These are phyloP conservation scores for Russula abietina DNA, from an alignment of 768 basidiomycete genomes.

Conservation along the genomic window DNA sequence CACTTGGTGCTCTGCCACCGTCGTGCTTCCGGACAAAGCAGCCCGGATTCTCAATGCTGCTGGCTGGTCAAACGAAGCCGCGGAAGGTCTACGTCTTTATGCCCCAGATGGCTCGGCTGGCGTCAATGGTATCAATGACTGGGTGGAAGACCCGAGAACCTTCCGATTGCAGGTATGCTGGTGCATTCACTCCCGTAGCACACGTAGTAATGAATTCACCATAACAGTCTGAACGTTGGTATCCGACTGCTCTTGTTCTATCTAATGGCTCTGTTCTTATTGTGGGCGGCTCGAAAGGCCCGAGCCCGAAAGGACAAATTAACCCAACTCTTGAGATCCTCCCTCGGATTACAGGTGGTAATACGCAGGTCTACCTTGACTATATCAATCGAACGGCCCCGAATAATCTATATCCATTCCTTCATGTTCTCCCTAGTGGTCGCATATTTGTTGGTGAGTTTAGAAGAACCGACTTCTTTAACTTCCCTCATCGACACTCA, in stretches of 20 bases:
- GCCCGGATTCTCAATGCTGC: slow-evolving; percentile 62
- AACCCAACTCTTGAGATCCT: slow-evolving; percentile 68
- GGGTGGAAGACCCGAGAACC: slow-evolving; percentile 59
- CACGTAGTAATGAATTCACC: background rate
- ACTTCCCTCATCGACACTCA: background rate
- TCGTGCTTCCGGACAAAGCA: slow-evolving; percentile 69
- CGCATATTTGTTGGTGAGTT: slow-evolving; percentile 62
- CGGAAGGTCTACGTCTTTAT: slow-evolving; percentile 67
- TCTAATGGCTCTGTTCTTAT: slow-evolving; percentile 70
- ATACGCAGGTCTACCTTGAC: slow-evolving; percentile 54
- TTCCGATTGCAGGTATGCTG: slow-evolving; percentile 53
- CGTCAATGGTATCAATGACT: slow-evolving; percentile 67
- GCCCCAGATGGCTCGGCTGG: slow-evolving; percentile 62
- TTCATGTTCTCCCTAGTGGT: slow-evolving; percentile 63
- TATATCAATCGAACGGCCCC: slow-evolving; percentile 69
- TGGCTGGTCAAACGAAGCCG: slow-evolving; percentile 68
- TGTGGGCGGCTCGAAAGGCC: slow-evolving; percentile 69
- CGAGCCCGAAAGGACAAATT: slow-evolving; percentile 57
- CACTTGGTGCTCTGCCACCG: slow-evolving; percentile 70
- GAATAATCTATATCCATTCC: slow-evolving; percentile 74
- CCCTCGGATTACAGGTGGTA: slow-evolving; percentile 58
- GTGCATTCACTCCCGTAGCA: background rate
- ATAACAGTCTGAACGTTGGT: slow-evolving; percentile 59
- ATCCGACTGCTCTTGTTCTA: slow-evolving; percentile 60
- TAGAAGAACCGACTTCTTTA: background rate